These are phyloP conservation scores for Medicago truncatula DNA, from an alignment of 306 rosid genomes.

Conservation along the genomic window DNA sequence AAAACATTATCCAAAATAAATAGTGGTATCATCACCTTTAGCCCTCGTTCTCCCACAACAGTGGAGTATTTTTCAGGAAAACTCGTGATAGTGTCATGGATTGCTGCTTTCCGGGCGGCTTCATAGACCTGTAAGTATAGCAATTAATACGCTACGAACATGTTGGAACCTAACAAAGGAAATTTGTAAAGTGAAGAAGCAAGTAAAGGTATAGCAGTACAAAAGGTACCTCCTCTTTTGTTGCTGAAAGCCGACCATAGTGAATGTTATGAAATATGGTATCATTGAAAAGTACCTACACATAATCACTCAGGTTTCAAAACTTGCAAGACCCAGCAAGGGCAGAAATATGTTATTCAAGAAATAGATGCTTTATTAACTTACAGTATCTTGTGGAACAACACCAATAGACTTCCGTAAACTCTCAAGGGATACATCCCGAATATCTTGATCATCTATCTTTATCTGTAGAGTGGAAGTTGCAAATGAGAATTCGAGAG, in stretches of 20 bases:
- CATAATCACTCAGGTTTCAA: slow-evolving; percentile 48
- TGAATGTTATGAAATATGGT: slow-evolving; percentile 91
- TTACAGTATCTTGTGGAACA: slow-evolving; percentile 97
- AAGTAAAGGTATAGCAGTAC: slow-evolving; percentile 28
- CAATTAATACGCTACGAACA: slow-evolving; percentile 41
- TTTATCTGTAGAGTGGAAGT: slow-evolving; percentile 61
- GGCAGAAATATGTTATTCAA: slow-evolving; percentile 14
- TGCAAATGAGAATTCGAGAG: slow-evolving; percentile 16
- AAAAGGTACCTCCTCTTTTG: slow-evolving; percentile 79
- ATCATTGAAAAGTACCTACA: slow-evolving; percentile 94
- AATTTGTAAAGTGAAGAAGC: slow-evolving; percentile 31
- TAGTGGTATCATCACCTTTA: slow-evolving; percentile 68
- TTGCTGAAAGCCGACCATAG: slow-evolving; percentile 88
- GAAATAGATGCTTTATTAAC: slow-evolving; percentile 41
- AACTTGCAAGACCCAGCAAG: slow-evolving; percentile 34
- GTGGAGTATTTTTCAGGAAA: slow-evolving; percentile 88
- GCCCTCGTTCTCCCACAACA: slow-evolving; percentile 97
- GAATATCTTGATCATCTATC: slow-evolving; percentile 86
- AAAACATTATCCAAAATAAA: slow-evolving; percentile 32
- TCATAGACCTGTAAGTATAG: slow-evolving; percentile 72
- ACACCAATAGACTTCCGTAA: slow-evolving; percentile 85
- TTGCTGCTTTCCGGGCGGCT: slow-evolving; percentile 90
- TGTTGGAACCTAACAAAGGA: slow-evolving; percentile 36
- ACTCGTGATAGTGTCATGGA: slow-evolving; percentile 88
- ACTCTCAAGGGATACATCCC: slow-evolving; percentile 82